Percentiles rank a stretch among this genome's conserved stretches.
Evolutionary conservation across 2,329 filamentous ascomycete genomes (phyloP).

Genomic region (Aspergillus transmontanensis): DNA sequence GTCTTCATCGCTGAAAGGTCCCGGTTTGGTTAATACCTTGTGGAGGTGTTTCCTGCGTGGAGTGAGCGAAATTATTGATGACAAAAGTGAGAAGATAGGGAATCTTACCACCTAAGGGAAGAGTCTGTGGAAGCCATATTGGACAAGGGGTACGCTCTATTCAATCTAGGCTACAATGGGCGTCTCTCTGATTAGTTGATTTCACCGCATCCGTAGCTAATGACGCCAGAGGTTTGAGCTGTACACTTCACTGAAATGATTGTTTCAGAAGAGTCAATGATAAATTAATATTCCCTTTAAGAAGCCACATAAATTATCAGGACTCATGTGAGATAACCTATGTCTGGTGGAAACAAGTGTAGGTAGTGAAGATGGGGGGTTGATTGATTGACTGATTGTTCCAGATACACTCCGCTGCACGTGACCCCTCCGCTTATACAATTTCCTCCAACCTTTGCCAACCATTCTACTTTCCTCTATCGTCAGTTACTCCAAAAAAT

Average conservation of each 20-base stretch:
- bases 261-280: neutral
- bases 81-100: neutral
- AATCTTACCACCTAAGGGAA: constrained; percentile 21
- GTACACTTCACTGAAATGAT: neutral
- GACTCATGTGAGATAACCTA: neutral
- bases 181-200: neutral
- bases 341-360: neutral
- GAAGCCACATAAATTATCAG: neutral
- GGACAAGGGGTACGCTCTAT: constrained; percentile 9
- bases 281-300: too few relatives aligned
- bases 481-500: constrained; percentile 26
- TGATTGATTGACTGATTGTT: constrained; percentile 13
- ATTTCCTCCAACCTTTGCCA: constrained; percentile 19
- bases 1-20: constrained; percentile 77
- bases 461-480: constrained; percentile 6
- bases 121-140: constrained; percentile 18
- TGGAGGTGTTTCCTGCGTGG: constrained; percentile 76
- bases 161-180: neutral
- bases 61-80: constrained; percentile 17
- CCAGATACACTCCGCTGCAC: constrained; percentile 26
- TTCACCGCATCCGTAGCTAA: neutral
- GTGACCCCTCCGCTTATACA: constrained; percentile 28
- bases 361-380: neutral
- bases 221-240: neutral
- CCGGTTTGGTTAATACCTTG: constrained; percentile 72